Conservation (phyloP, 2,329 filamentous ascomycete species). For the Pezicula rhizophila region DNA sequence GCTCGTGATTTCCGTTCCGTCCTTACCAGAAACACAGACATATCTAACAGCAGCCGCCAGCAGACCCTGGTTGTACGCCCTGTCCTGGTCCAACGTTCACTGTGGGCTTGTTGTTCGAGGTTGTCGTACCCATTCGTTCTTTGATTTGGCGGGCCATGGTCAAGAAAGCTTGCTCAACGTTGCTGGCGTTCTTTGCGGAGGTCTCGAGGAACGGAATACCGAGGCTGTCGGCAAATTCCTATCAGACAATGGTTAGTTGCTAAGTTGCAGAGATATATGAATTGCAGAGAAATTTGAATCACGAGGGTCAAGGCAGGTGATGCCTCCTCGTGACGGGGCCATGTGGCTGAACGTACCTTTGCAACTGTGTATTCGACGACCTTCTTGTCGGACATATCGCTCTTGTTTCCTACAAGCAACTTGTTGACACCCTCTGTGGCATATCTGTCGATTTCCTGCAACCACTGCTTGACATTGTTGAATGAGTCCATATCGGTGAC, state of each 20-base stretch:
- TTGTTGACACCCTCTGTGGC: constrained; percentile 99
- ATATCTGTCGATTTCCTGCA: constrained; percentile 98
- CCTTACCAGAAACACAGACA: constrained; percentile 11
- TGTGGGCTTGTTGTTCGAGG: constrained; percentile 94
- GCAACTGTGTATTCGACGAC: constrained; percentile 99
- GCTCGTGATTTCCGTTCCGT: constrained; percentile 7
- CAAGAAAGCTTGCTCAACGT: constrained; percentile 99
- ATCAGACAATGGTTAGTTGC: constrained; percentile 6
- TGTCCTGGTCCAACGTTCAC: constrained; percentile 94
- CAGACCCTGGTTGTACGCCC: constrained; percentile 82
- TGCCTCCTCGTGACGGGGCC: constrained; percentile 1
- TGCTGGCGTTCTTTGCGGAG: constrained; percentile 98
- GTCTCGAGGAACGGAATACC: constrained; percentile 99
- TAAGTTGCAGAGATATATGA: background rate
- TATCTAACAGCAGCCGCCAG: constrained; percentile 83
- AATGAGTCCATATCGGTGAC: constrained; percentile 99
- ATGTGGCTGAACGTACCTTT: constrained; percentile 62
- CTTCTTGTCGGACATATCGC: constrained; percentile 99
- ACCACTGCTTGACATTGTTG: constrained; percentile 99
- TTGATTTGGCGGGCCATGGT: constrained; percentile 99
- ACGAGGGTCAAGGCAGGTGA: constrained; percentile 17
- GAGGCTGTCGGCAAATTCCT: constrained; percentile 99
- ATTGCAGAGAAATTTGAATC: constrained; percentile 1
- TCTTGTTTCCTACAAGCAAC: constrained; percentile 99
- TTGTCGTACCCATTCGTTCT: constrained; percentile 97